Conservation (phyloP, 2,329 filamentous ascomycete species). For the Penicillium crustosum region DNA sequence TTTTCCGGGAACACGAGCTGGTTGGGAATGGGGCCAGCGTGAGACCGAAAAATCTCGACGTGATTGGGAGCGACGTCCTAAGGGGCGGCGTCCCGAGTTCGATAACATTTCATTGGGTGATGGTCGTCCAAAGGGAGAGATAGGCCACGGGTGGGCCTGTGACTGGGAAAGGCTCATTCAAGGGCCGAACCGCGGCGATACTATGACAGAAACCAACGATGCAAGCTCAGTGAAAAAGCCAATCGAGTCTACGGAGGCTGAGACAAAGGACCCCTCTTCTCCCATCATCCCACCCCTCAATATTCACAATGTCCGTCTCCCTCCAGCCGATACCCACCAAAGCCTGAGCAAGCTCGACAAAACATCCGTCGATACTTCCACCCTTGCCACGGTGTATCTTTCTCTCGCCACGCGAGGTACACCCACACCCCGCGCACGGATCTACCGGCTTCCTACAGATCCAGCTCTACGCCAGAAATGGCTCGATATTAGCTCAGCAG, state of each 20-base stretch:
- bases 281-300: constrained; percentile 28
- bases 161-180: constrained; percentile 74
- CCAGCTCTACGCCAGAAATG: constrained; percentile 65
- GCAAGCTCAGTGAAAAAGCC: constrained; percentile 13
- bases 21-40: constrained; percentile 72
- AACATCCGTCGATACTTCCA: constrained; percentile 17
- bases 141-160: constrained; percentile 78
- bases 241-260: constrained; percentile 13
- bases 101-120: constrained; percentile 70
- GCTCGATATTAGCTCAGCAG: constrained; percentile 57
- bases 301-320: constrained; percentile 41
- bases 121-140: constrained; percentile 69
- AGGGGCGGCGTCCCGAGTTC: constrained; percentile 77
- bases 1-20: constrained; percentile 74
- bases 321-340: constrained; percentile 38
- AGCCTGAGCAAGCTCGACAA: constrained; percentile 24
- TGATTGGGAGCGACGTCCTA: constrained; percentile 75
- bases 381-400: constrained; percentile 64
- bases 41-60: constrained; percentile 60
- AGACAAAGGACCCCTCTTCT: constrained; percentile 8
- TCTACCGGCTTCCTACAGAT: constrained; percentile 77
- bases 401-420: constrained; percentile 69
- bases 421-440: constrained; percentile 69
- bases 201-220: neutral
- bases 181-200: constrained; percentile 20